Conservation (phyloP, 1,284 basidiomycete species). For the Moesziomyces sp. region DNA sequence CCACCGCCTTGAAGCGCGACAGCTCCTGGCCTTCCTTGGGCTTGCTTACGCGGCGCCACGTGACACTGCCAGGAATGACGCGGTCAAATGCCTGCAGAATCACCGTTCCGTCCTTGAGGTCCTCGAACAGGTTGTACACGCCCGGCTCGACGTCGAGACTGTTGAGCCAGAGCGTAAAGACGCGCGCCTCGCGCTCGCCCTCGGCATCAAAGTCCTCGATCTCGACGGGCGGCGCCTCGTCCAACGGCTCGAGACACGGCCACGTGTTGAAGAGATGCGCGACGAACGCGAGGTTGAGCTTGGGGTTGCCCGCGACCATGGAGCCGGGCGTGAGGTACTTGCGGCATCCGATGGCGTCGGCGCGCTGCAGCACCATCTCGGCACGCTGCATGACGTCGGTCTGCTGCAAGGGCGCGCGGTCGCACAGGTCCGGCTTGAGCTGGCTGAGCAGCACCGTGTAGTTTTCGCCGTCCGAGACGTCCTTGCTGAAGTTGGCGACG, state of each 20-base stretch:
- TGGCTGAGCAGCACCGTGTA: constrained; percentile 96
- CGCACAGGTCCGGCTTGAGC: constrained; percentile 86
- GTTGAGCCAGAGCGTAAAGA: constrained; percentile 98
- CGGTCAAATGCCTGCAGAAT: constrained; percentile 97
- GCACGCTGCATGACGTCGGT: constrained; percentile 83
- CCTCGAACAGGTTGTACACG: constrained; percentile 96
- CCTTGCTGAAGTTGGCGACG: constrained; percentile 96
- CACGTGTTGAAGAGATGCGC: constrained; percentile 98
- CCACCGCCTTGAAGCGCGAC: constrained; percentile 94
- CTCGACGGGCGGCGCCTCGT: constrained; percentile 78
- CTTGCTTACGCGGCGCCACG: constrained; percentile 93
- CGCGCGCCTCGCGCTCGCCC: constrained; percentile 95
- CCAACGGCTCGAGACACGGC: constrained; percentile 79
- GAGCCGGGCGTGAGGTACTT: constrained; percentile 94
- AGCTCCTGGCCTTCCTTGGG: constrained; percentile 84
- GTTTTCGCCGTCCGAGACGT: constrained; percentile 94
- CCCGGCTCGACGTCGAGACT: constrained; percentile 93
- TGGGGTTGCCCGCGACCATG: constrained; percentile 93
- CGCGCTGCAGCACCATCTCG: constrained; percentile 91
- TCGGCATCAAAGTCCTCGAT: constrained; percentile 99
- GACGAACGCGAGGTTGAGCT: constrained; percentile 96
- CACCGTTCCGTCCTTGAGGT: constrained; percentile 86
- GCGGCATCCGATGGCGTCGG: constrained; percentile 90
- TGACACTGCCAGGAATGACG: constrained; percentile 87
- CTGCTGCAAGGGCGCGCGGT: constrained; percentile 89